A percentile compares a stretch with the other conserved stretches of the same genome.
Conservation (phyloP, 768 basidiomycete species). For the Candolleomyces efflorescens region DNA sequence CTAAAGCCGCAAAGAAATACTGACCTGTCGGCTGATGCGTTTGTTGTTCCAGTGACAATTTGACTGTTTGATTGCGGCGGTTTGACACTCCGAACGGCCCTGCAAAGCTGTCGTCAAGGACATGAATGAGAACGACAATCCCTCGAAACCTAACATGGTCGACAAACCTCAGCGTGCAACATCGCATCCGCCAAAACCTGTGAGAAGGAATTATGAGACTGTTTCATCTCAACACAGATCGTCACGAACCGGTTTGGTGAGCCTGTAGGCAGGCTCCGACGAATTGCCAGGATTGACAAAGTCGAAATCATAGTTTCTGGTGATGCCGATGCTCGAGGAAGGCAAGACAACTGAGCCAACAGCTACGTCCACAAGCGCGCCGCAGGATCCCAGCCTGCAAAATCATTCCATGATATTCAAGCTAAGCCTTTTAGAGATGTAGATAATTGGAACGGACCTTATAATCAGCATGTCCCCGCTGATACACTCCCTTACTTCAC, state of each 20-base stretch:
- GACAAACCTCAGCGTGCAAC: constrained; percentile 47
- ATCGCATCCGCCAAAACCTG: constrained; percentile 58
- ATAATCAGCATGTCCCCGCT: constrained; percentile 54
- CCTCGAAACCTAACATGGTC: background rate
- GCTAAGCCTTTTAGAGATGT: background rate
- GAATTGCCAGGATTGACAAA: constrained; percentile 44
- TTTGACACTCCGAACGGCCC: constrained; percentile 39
- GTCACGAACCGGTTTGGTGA: constrained; percentile 57
- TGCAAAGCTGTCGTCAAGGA: constrained; percentile 36
- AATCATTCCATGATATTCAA: background rate
- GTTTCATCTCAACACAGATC: background rate
- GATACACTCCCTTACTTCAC: constrained; percentile 73
- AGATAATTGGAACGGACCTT: constrained; percentile 25
- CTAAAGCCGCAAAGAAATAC: constrained; percentile 4
- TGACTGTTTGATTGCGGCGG: constrained; percentile 31
- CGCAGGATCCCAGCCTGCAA: constrained; percentile 76
- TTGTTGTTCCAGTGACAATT: constrained; percentile 47
- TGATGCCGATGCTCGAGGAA: constrained; percentile 60
- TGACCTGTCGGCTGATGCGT: constrained; percentile 82
- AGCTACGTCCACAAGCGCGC: constrained; percentile 60
- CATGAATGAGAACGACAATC: constrained; percentile 2
- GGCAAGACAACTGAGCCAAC: constrained; percentile 79
- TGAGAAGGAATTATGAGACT: constrained; percentile 4
- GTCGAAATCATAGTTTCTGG: constrained; percentile 75
- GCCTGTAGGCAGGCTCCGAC: constrained; percentile 52